Evolutionary conservation across 2,329 filamentous ascomycete genomes (phyloP), one percentile per base, ranked within the genome.

Genomic region (Apiospora pterosperma): DNA sequence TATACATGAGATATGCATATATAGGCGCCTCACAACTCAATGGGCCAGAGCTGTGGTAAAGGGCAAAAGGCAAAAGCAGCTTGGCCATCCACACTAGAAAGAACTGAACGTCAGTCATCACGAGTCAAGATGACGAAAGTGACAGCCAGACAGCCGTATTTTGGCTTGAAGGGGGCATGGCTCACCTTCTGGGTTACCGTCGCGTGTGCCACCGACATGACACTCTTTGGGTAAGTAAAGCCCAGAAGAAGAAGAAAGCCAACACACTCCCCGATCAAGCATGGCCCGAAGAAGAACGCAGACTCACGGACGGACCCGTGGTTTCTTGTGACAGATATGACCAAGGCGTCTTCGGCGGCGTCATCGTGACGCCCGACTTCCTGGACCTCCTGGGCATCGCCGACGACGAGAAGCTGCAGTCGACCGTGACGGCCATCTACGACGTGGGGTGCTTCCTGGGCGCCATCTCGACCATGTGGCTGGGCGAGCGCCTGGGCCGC

Each of bases 401-500:
- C 36, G 34, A 58, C 58, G 23, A 67, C 21, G 36, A 65, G 10
- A 68, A 64, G 36, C 38, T 79, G 74, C 62, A 74, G 41, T 71
- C 76, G n/a, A 85, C 83, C 0, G 82, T 86, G 12, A 85, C 83
- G 0, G 84, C 85, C 2, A 82, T 87, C 63, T 87, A 88, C 71
- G 84, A 88, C 67, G 78, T 88, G 36, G 85, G 85, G 10, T 88
- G 85, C 70, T 88, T 88, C 72, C 75, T 88, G 52, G 87, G 86
- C 19, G 74, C 76, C 34, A 66, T 78, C 12, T 67, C 70, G 12
- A 73, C 73, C n/a, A 71, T 76, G 34, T 69, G 70, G 58, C 65
- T 77, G 62, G 76, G 76, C 36, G 76, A 78, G 63, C 68, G 68
- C 25, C 65, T 77, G 7, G 77, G 76, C 5, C 71, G 76, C 31